Percentiles rank a stretch among this genome's conserved stretches.
These are phyloP conservation scores for Trypanosomatidae sp. DNA, from an alignment of 208 protist genomes.

Conservation along the genomic window DNA sequence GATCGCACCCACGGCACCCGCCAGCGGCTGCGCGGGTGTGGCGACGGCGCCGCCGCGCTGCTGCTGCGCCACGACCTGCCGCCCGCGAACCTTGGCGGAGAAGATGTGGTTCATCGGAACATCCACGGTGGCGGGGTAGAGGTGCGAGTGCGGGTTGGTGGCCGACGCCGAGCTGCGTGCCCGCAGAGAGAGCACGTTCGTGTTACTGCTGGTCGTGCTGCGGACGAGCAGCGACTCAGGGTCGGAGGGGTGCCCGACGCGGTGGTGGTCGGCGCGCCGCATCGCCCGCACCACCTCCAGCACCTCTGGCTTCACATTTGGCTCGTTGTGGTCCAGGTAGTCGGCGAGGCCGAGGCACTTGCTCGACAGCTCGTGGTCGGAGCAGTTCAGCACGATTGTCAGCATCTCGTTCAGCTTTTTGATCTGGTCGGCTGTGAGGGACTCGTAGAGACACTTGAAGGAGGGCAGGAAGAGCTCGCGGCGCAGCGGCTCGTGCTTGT, in stretches of 20 bases:
- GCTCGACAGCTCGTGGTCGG: conserved; percentile 80
- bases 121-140: conserved; percentile 7
- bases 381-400: conserved; percentile 72
- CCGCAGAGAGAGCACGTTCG: conserved; percentile 11
- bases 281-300: conserved; percentile 63
- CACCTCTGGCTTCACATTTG: conserved; percentile 63
- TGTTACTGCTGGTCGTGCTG: conserved; percentile 34
- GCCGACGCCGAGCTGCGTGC: conserved; percentile 1
- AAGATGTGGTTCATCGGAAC: conserved; percentile 9
- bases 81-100: not conserved
- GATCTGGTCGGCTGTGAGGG: conserved; percentile 82
- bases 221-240: conserved; percentile 27
- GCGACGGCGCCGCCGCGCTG: not conserved
- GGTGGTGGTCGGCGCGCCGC: conserved; percentile 43
- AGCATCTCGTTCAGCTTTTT: conserved; percentile 87
- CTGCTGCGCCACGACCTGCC: not conserved
- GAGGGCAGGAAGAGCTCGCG: conserved; percentile 88
- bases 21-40: conserved; percentile 1
- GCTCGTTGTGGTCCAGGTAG: conserved; percentile 90
- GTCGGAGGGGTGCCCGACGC: conserved; percentile 33
- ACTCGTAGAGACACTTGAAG: conserved; percentile 92
- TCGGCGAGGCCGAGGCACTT: conserved; percentile 84
- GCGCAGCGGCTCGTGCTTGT: conserved; percentile 90
- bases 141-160: not conserved
- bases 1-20: not conserved